Conservation (phyloP, 352 stramenopile species). For the Globisporangium recalcitrans region DNA sequence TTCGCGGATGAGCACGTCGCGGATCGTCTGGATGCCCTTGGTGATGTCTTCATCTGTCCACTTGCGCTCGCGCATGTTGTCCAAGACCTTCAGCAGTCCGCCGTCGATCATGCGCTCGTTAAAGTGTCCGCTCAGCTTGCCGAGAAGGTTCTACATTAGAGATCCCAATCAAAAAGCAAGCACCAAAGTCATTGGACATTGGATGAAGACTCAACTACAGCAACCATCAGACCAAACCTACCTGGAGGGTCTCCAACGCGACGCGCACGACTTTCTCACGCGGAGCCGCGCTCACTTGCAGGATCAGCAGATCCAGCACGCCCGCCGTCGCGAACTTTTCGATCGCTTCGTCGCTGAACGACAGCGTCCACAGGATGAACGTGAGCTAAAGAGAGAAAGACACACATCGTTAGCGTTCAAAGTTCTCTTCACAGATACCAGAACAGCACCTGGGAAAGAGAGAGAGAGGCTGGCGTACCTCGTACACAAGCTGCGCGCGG, state of each 20-base stretch:
- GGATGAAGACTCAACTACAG: not conserved
- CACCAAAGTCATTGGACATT: not conserved
- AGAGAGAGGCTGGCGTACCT: constrained; percentile 29
- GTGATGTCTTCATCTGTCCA: constrained; percentile 95
- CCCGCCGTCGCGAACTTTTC: constrained; percentile 71
- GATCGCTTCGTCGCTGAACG: constrained; percentile 84
- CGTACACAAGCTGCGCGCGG: constrained; percentile 94
- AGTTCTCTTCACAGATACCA: not conserved
- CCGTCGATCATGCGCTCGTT: constrained; percentile 95
- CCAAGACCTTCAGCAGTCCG: constrained; percentile 93
- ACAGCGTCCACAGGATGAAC: constrained; percentile 97
- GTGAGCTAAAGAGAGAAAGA: constrained; percentile 59
- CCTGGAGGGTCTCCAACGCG: constrained; percentile 88
- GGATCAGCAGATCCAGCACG: constrained; percentile 64
- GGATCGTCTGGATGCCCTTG: constrained; percentile 71
- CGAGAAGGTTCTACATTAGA: constrained; percentile 57
- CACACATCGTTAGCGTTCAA: not conserved
- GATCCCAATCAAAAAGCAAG: not conserved
- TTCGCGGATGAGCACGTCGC: constrained; percentile 78
- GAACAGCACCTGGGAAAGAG: not conserved
- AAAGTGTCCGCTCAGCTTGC: constrained; percentile 77
- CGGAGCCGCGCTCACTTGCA: constrained; percentile 89
- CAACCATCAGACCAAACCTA: constrained; percentile 13
- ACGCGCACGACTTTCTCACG: constrained; percentile 97
- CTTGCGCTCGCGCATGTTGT: constrained; percentile 91